Evolutionary conservation across 2,329 filamentous ascomycete genomes (phyloP).

Genomic region (Xylariomycetidae sp.): DNA sequence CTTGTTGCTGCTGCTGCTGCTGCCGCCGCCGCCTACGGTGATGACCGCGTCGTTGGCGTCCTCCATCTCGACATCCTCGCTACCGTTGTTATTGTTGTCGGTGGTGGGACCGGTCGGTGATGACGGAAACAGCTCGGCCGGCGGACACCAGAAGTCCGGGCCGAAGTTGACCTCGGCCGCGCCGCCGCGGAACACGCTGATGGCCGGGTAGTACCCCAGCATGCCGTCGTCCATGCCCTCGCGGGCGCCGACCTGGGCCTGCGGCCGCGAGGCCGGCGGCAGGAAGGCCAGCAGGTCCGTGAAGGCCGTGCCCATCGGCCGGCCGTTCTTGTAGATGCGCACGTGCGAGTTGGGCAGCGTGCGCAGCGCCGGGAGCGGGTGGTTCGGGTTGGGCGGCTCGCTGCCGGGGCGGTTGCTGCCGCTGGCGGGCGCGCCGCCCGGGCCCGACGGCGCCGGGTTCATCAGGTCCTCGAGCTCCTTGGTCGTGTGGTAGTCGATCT

Average conservation of each 20-base stretch:
- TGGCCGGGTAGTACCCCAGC: constrained; percentile 90
- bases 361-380: constrained; percentile 67
- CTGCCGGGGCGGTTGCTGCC: constrained; percentile 31
- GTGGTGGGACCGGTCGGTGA: neutral
- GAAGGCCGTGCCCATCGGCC: constrained; percentile 79
- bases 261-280: constrained; percentile 76
- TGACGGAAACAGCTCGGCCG: constrained; percentile 28
- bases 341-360: constrained; percentile 83
- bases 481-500: constrained; percentile 79
- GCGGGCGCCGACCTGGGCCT: constrained; percentile 65
- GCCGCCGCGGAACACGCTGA: constrained; percentile 87
- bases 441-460: constrained; percentile 53
- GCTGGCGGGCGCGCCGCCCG: constrained; percentile 28
- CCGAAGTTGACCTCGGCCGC: constrained; percentile 93
- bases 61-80: constrained; percentile 44
- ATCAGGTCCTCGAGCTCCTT: constrained; percentile 85
- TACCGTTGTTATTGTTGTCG: constrained; percentile 4
- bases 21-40: constrained; percentile 7
- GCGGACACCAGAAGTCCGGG: constrained; percentile 85
- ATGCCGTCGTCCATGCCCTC: constrained; percentile 90
- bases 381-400: constrained; percentile 64
- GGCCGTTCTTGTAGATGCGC: constrained; percentile 88
- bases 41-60: constrained; percentile 26
- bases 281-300: constrained; percentile 84
- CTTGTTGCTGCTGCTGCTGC: constrained; percentile 1